Evolutionary conservation across 805 yeast species (phyloP), one percentile per base, ranked within the genome.

Genomic region (Debaryomyces hansenii): DNA sequence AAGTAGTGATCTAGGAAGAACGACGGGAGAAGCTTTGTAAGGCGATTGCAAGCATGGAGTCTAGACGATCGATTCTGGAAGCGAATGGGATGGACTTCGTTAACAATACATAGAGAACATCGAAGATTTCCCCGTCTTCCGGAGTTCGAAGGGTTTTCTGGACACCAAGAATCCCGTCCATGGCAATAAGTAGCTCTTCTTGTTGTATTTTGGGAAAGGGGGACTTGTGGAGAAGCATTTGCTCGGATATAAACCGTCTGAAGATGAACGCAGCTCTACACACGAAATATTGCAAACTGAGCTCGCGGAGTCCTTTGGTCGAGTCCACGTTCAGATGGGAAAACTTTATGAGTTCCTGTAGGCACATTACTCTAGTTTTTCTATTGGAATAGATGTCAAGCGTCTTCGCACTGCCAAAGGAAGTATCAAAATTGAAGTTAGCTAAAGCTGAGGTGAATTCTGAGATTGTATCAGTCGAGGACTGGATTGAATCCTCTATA

Each of bases 201-300:
- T 79, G 79, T 53, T 88, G 89, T 6, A 87, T 62, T 34, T 77
- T 72, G 0, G 92, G 79, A 12, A 87, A 68, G 0, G 97, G 97
- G 43, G 78, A 78, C 27, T 63, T 69, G 31, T 82, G 79, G 5
- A 84, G 59, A 10, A 90, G 64, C 28, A 74, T 77, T 42, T 75
- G 78, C 52, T 87, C 90, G 12, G 85, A 80, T 5, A 87, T 68
- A 50, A 80, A 83, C 48, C 85, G 79, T 45, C 85, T 73, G 37
- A 91, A 64, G 0, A 81, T 75, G 49, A 87, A 74, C 0, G 86
- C 80, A 20, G 78, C 67, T 35, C 96, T 72, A 15, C 82, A 72
- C 0, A 80, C 63, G 28, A 87, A 70, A 53, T 70, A 84, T 2
- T 53, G 47, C 43, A 54, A 53, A 36, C 57, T 47, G 10, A 55